A percentile compares a stretch with the other conserved stretches of the same genome.
Conservation (phyloP, 371 early-diverging fungal species). For the Cokeromyces recurvatus region DNA sequence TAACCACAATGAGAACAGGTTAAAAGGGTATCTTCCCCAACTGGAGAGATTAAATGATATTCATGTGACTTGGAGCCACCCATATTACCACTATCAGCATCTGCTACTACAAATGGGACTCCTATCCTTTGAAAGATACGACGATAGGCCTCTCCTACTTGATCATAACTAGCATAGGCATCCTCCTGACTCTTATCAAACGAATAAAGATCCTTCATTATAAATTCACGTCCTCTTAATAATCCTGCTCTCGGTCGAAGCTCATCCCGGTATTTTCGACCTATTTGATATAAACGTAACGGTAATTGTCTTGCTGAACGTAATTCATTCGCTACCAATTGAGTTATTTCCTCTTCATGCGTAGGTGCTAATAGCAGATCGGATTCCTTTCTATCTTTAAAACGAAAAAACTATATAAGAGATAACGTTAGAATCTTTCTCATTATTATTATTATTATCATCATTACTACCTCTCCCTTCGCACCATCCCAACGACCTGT, state of each 20-base stretch:
- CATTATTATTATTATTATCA: too few relatives aligned
- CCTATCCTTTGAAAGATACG: conserved; percentile 71
- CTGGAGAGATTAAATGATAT: conserved; percentile 74
- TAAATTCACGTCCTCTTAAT: conserved; percentile 82
- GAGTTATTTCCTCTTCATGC: conserved; percentile 90
- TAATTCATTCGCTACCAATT: conserved; percentile 63
- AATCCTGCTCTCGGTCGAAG: conserved; percentile 79
- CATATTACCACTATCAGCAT: conserved; percentile 90
- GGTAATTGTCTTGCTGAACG: conserved; percentile 73
- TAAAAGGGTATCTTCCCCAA: conserved; percentile 82
- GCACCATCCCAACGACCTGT: conserved; percentile 76
- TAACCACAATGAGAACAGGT: conserved; percentile 70
- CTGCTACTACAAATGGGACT: conserved; percentile 78
- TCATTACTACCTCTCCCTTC: conserved; percentile 59
- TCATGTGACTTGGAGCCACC: conserved; percentile 88
- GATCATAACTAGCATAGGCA: conserved; percentile 71
- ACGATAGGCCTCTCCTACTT: conserved; percentile 69
- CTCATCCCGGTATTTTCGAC: conserved; percentile 84
- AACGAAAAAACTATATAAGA: conserved; percentile 64
- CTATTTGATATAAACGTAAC: conserved; percentile 86
- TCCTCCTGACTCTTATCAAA: conserved; percentile 71
- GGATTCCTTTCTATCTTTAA: conserved; percentile 74
- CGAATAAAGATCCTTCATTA: conserved; percentile 95
- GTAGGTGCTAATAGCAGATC: conserved; percentile 82
- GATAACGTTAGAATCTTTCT: too few relatives aligned